Percentiles rank a stretch among this genome's conserved stretches.
These are phyloP conservation scores for Eimeria praecox DNA, from an alignment of 169 alveolate genomes.

Conservation along the genomic window DNA sequence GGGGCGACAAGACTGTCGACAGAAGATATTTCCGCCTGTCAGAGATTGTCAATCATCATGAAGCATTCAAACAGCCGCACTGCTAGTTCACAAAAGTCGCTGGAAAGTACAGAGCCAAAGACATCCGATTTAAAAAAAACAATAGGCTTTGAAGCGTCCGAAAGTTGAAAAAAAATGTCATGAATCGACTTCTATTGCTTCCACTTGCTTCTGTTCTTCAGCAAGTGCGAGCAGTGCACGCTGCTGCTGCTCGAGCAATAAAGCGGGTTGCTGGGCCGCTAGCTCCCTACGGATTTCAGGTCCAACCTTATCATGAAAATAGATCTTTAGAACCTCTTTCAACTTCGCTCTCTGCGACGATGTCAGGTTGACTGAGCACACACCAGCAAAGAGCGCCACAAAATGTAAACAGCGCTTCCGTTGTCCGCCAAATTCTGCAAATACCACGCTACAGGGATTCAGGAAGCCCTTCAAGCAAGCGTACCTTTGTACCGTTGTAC, in stretches of 20 bases:
- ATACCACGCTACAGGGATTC: too few species aligned
- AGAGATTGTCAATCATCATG: conserved; percentile 68
- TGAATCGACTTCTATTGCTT: conserved; percentile 32
- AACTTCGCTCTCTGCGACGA: conserved; percentile 41
- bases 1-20: conserved; percentile 72
- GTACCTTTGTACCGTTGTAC: conserved; percentile 87
- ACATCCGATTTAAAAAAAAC: background rate
- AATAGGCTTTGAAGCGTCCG: background rate
- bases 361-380: conserved; percentile 31
- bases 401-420: background rate
- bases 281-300: conserved; percentile 79
- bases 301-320: conserved; percentile 63
- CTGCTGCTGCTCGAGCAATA: conserved; percentile 78
- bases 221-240: conserved; percentile 79
- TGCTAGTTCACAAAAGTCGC: too few species aligned
- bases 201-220: background rate
- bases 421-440: too few species aligned
- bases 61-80: conserved; percentile 13
- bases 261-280: conserved; percentile 73
- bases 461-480: too few species aligned
- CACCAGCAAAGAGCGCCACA: background rate
- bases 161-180: background rate
- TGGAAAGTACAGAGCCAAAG: background rate
- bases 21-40: conserved; percentile 67
- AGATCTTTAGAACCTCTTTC: conserved; percentile 48